A percentile compares a stretch with the other conserved stretches of the same genome.
Evolutionary conservation across 768 basidiomycete genomes (phyloP).

Genomic region (Inosperma sp.): DNA sequence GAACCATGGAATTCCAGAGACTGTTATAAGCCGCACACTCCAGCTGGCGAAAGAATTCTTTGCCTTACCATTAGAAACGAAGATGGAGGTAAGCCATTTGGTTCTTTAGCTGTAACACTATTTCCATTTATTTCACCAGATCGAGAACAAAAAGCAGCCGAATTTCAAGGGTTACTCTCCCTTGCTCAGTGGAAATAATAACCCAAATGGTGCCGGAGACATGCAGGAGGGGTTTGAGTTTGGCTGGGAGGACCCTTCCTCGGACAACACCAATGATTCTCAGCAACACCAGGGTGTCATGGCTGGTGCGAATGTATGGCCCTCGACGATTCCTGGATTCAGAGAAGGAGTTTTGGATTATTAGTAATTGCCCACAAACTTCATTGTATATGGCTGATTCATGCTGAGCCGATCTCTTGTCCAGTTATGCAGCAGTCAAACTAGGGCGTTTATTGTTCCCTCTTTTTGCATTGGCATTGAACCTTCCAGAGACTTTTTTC

Average conservation of each 20-base stretch:
- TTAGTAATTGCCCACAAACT: constrained; percentile 58
- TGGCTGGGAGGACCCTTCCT: constrained; percentile 57
- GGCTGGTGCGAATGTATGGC: constrained; percentile 79
- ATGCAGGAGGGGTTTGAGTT: constrained; percentile 90
- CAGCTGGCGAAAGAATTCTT: constrained; percentile 61
- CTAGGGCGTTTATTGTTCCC: constrained; percentile 71
- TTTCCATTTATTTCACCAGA: constrained; percentile 32
- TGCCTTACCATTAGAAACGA: constrained; percentile 52
- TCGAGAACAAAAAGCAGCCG: constrained; percentile 59
- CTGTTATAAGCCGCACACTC: constrained; percentile 42
- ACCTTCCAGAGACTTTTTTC: constrained; percentile 72
- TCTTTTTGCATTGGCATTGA: constrained; percentile 77
- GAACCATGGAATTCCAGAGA: constrained; percentile 69
- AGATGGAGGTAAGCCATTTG: constrained; percentile 52
- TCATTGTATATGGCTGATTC: background rate
- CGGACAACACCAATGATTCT: constrained; percentile 17
- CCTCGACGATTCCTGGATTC: constrained; percentile 54
- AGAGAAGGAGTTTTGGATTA: constrained; percentile 55
- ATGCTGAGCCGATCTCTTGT: background rate
- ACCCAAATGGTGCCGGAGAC: constrained; percentile 77
- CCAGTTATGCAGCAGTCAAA: constrained; percentile 31
- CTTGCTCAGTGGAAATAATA: constrained; percentile 66
- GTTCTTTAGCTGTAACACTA: background rate
- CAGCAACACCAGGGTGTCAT: constrained; percentile 49
- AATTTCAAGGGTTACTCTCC: constrained; percentile 79